Conservation (phyloP, 345 rosid genomes). For the Sonneratia caseolaris region DNA sequence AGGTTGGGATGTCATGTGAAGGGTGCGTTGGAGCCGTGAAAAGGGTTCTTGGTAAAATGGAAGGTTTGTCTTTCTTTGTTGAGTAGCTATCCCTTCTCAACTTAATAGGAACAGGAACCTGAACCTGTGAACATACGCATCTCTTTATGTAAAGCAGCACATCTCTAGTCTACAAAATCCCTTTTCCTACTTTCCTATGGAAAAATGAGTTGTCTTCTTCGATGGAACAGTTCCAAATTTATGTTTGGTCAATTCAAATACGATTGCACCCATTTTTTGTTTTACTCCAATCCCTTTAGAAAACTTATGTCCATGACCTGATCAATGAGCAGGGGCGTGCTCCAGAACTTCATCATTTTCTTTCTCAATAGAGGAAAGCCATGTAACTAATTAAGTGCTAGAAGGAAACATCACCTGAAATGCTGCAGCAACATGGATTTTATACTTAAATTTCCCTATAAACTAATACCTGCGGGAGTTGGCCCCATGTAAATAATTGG, state of each 20-base stretch:
- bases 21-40: constrained; percentile 82
- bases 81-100: neutral
- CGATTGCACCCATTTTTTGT: neutral
- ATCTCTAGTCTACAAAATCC: neutral
- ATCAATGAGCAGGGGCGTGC: neutral
- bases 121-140: neutral
- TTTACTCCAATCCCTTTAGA: neutral
- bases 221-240: neutral
- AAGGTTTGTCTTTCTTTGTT: constrained; percentile 33
- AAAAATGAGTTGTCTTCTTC: neutral
- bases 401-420: neutral
- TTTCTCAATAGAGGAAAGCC: too few species aligned
- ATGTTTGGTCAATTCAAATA: neutral
- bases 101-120: neutral
- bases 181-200: neutral
- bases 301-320: neutral
- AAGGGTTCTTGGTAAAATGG: constrained; percentile 79
- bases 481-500: too few species aligned
- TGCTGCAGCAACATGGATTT: neutral
- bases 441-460: neutral
- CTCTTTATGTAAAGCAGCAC: neutral
- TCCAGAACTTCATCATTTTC: too few species aligned
- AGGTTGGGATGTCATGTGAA: constrained; percentile 76
- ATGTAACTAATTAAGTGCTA: too few species aligned
- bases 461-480: neutral